A percentile compares a stretch with the other conserved stretches of the same genome.
These are phyloP conservation scores for Fagopyrum tataricum DNA, from an alignment of 148 eudicot genomes.

Conservation along the genomic window DNA sequence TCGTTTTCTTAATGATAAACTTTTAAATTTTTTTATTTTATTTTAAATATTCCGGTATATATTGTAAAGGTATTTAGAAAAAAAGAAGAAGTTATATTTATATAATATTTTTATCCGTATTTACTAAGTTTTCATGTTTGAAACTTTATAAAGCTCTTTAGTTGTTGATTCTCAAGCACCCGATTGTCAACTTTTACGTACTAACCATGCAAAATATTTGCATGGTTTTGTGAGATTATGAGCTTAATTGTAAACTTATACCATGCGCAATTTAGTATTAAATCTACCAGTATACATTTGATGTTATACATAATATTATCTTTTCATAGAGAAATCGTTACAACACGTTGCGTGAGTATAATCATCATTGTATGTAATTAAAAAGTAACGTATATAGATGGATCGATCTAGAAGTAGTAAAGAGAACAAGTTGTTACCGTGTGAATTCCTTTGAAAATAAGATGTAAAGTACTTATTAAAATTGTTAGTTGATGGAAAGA, in stretches of 20 bases:
- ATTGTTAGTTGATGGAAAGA: not conserved
- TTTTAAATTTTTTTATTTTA: too few relatives aligned
- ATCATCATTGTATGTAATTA: not conserved
- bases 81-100: too few relatives aligned
- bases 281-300: not conserved
- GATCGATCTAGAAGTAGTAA: not conserved
- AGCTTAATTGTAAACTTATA: too few relatives aligned
- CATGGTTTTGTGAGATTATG: too few relatives aligned
- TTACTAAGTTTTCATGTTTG: too few relatives aligned
- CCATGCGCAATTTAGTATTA: not conserved
- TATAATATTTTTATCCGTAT: too few relatives aligned
- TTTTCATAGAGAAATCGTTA: too few relatives aligned
- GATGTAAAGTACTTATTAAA: not conserved
- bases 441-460: not conserved
- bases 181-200: too few relatives aligned
- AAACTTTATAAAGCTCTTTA: not conserved
- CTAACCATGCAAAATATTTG: too few relatives aligned
- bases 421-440: not conserved
- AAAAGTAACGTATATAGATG: not conserved
- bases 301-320: too few relatives aligned
- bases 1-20: not conserved
- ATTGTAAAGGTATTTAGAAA: too few relatives aligned
- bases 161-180: not conserved
- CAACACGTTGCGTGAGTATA: not conserved
- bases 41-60: too few relatives aligned